Evolutionary conservation across 805 yeast species (phyloP), one percentile per base, ranked within the genome.

Genomic region (Limtongozyma cylindracea): DNA sequence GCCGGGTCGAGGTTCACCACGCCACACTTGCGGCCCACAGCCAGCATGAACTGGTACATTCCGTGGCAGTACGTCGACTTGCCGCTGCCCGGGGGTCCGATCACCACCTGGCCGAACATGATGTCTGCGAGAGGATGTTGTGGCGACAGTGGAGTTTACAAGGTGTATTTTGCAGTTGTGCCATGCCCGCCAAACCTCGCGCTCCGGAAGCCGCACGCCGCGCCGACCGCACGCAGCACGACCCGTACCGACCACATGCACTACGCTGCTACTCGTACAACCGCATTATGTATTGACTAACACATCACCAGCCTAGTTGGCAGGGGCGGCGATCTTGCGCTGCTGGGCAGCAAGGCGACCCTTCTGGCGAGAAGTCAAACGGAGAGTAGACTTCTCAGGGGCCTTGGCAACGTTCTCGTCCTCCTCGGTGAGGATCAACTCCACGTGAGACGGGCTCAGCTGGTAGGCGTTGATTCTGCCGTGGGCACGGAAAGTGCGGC

Each of bases 401-500:
- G 96, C 80, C 71, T 84, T 88, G 48, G 70, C 80, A 54, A 88
- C 77, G 47, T 60, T 66, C 61, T 82, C 96, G 41, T 63, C 88
- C 58, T 69, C 76, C 70, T 88, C 98, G 48, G 94, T 73, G 45
- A 88, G 64, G 51, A 78, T 70, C 50, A 88, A 65, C 69, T 88
- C 98, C 55, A 88, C 84, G 76, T 88, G 99, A 48, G 91, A 82
- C 54, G 98, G 98, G 46, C 82, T 65, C 31, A 96, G 77, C 66
- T 80, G 91, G 88, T 80, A 88, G 47, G 94, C 92, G 64, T 84
- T 88, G 56, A 80, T 77, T 73, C 98, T 88, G 76, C 99, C 99
- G 73, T 84, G 96, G 47, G 99, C 99, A 73, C 99, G 82, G 93
- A 65, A 88, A 50, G 98, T 88, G 67, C 99, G 80, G 69, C 99